Conservation (phyloP, 345 rosid genomes). For the Lepidium sativum region DNA sequence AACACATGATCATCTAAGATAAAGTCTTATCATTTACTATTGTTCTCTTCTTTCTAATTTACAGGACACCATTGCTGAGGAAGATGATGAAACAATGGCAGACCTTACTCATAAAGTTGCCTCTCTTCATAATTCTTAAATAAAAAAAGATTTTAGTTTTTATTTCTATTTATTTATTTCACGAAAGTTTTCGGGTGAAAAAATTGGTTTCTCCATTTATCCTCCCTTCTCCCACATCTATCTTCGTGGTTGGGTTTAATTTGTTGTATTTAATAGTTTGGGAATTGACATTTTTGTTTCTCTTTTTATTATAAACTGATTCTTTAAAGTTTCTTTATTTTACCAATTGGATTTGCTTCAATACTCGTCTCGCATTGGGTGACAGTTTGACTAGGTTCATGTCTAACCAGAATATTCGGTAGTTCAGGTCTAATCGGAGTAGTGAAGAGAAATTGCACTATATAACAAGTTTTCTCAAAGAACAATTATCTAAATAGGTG, state of each 20-base stretch:
- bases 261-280: conserved; percentile 29
- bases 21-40: background rate
- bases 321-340: background rate
- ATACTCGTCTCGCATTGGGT: too few species aligned
- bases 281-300: conserved; percentile 6
- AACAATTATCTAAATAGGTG: too few species aligned
- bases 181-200: conserved; percentile 9
- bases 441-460: too few species aligned
- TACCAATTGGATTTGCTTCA: too few species aligned
- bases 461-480: too few species aligned
- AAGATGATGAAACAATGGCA: conserved; percentile 12
- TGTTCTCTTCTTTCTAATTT: conserved; percentile 3
- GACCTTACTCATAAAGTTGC: conserved; percentile 24
- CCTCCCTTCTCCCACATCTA: conserved; percentile 15
- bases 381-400: too few species aligned
- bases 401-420: too few species aligned
- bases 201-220: conserved; percentile 11
- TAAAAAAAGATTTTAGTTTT: background rate
- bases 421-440: too few species aligned
- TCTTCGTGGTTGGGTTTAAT: conserved; percentile 28
- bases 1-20: background rate
- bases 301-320: background rate
- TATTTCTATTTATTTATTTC: background rate
- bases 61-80: conserved; percentile 31
- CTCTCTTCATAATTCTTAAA: conserved; percentile 21